Conservation (phyloP, 352 stramenopile genomes). For the Phytopythium litorale region DNA sequence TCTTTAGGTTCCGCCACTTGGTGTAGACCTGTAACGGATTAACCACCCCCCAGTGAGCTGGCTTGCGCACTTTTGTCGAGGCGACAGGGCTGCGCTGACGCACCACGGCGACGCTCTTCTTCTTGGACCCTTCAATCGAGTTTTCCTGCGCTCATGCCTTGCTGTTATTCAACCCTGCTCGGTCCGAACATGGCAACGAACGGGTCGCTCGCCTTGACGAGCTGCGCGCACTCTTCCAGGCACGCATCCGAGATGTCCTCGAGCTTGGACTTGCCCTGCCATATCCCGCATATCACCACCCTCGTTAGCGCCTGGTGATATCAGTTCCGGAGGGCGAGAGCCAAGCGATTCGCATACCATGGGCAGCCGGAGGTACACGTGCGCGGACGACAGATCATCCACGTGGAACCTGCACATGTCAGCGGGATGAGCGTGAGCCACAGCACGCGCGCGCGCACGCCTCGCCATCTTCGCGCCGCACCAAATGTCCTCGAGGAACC, state of each 20-base stretch:
- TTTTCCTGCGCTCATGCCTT: slow-evolving; percentile 57
- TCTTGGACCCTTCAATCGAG: slow-evolving; percentile 93
- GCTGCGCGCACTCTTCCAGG: slow-evolving; percentile 87
- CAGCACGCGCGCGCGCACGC: neutral
- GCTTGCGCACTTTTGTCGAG: neutral
- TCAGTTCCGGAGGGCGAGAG: neutral
- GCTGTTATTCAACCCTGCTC: neutral
- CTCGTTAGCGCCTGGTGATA: neutral
- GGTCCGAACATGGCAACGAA: neutral
- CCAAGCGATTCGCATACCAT: slow-evolving; percentile 29
- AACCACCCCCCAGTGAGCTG: neutral
- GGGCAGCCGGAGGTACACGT: slow-evolving; percentile 97
- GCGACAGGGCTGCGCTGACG: neutral
- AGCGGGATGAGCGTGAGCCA: neutral
- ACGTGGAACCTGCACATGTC: slow-evolving; percentile 89
- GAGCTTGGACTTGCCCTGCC: slow-evolving; percentile 62
- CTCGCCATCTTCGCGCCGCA: slow-evolving; percentile 10
- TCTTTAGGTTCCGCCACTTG: slow-evolving; percentile 91
- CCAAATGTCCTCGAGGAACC: slow-evolving; percentile 94
- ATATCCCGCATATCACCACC: neutral
- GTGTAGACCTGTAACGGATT: slow-evolving; percentile 82
- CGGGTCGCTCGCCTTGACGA: slow-evolving; percentile 79
- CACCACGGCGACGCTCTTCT: slow-evolving; percentile 84
- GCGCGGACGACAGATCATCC: slow-evolving; percentile 96
- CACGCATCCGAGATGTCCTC: slow-evolving; percentile 77